These are phyloP conservation scores for Crithidia fasciculata DNA, from an alignment of 208 protist species.

Conservation along the genomic window DNA sequence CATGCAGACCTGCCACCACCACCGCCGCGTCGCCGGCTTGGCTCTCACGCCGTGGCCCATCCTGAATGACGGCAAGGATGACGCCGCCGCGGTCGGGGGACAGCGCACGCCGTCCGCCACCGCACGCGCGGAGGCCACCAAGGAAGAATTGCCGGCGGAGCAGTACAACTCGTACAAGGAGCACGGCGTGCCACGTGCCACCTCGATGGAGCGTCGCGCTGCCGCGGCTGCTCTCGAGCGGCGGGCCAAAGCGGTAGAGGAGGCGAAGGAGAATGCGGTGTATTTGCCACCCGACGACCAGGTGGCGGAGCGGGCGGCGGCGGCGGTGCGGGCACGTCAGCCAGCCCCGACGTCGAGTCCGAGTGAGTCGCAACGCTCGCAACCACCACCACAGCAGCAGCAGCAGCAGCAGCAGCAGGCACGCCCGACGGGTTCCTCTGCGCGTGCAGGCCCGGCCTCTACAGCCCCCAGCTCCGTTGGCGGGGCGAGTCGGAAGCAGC, in stretches of 20 bases:
- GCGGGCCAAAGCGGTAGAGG: neutral
- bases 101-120: slow-evolving; percentile 6
- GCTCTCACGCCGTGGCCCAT: slow-evolving; percentile 22
- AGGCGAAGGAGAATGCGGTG: neutral
- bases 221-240: slow-evolving; percentile 16
- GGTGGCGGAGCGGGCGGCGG: neutral
- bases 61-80: slow-evolving; percentile 2
- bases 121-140: slow-evolving; percentile 9
- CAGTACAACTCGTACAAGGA: slow-evolving; percentile 28
- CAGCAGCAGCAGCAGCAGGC: slow-evolving; percentile 4
- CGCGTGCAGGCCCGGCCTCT: neutral
- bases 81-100: neutral
- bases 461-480: neutral
- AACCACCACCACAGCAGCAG: neutral
- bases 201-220: slow-evolving; percentile 28
- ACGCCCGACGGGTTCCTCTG: neutral
- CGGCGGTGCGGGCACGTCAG: neutral
- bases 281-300: slow-evolving; percentile 3
- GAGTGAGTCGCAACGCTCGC: slow-evolving; percentile 8
- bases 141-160: slow-evolving; percentile 23
- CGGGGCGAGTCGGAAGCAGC: neutral
- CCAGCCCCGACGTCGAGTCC: neutral
- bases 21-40: slow-evolving; percentile 2
- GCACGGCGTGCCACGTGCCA: neutral
- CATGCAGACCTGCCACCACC: slow-evolving; percentile 13